Base-by-base conservation (phyloP, 257 asterid species). In the Salvia miltiorrhiza region DNA sequence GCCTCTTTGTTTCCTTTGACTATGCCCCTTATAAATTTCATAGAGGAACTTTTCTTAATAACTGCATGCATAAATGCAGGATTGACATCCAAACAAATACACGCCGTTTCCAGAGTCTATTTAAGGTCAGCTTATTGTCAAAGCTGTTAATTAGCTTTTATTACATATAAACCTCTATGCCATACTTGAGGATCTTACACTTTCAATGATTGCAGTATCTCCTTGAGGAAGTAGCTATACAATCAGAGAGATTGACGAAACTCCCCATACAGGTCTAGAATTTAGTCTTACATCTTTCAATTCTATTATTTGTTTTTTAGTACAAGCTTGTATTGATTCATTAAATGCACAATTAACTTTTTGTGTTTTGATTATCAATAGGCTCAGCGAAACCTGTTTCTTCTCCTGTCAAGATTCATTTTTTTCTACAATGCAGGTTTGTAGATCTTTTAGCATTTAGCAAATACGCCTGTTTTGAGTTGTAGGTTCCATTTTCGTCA, bases 71-170 rank as follows among this genome's bases (percentile, higher is more conserved):
- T 69, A 43, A 58, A 57, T 86, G 39, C 85, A 94, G 99, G 99
- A 87, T 94, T 60, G 99, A 93, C 85, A 89, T 84, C 76, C 99
- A 93, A 78, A 79, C 97, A 76, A 91, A 93, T 71, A 71, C 96
- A 37, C 81, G 91, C 84, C 96, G 88, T 48, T 94, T 94, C 72
- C 88, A 84, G 76, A 90, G 93, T 83, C 85, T 94, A 63, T 89
- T 87, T 80, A 81, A 73, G 96, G 99, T 94, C 65, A 77, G 80
- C 55, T 71, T 67, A 45, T 64, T 23, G 19, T 4, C 19, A 37
- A 60, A 50, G 49, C n/a, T n/a, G 62, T 33, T 14, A 48, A 1
- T 23, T 57, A 37, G 32, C 58, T 70, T 47, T 64, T 24, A 64
- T 67, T 37, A 56, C 52, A 41, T 54, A 43, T 55, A 39, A 21